phyloP scores from a whole-genome alignment of 306 rosid genomes.

The Glycine latifolia region DNA sequence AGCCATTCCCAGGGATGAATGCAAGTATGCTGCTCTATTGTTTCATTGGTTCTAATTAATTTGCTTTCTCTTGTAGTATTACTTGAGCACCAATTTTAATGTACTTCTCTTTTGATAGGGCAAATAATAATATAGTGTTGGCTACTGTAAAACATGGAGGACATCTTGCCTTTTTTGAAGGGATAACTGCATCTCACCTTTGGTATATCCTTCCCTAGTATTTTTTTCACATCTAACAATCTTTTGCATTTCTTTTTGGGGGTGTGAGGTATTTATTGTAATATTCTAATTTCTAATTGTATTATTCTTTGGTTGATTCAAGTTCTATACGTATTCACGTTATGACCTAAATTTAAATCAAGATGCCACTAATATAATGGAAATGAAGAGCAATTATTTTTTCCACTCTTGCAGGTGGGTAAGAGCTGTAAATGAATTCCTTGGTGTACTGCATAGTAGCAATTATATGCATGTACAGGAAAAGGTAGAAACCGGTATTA shows the following conservation, averaged over 20 bases:
- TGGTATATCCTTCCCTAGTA: constrained; percentile 53
- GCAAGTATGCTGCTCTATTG: constrained; percentile 66
- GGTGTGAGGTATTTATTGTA: not conserved
- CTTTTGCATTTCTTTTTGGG: not conserved
- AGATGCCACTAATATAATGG: not conserved
- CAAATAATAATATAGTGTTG: constrained; percentile 65
- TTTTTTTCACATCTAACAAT: constrained; percentile 2
- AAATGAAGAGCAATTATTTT: not conserved
- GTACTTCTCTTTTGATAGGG: constrained; percentile 48
- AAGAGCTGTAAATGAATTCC: constrained; percentile 70
- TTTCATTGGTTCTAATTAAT: not conserved
- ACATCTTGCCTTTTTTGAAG: constrained; percentile 79
- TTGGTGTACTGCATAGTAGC: constrained; percentile 62
- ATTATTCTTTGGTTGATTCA: constrained; percentile 12
- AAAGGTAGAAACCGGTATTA: constrained; percentile 51
- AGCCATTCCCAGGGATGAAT: constrained; percentile 98
- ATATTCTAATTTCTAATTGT: not conserved
- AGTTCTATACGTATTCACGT: not conserved
- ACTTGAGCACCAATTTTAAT: not conserved
- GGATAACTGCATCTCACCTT: constrained; percentile 64
- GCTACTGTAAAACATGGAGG: constrained; percentile 75
- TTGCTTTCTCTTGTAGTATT: not conserved
- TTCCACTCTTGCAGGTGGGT: constrained; percentile 73
- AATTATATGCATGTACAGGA: constrained; percentile 60
- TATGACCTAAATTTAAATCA: not conserved